phyloP scores from a whole-genome alignment of 2,329 filamentous ascomycete genomes.

The Aspergillus awamori region DNA sequence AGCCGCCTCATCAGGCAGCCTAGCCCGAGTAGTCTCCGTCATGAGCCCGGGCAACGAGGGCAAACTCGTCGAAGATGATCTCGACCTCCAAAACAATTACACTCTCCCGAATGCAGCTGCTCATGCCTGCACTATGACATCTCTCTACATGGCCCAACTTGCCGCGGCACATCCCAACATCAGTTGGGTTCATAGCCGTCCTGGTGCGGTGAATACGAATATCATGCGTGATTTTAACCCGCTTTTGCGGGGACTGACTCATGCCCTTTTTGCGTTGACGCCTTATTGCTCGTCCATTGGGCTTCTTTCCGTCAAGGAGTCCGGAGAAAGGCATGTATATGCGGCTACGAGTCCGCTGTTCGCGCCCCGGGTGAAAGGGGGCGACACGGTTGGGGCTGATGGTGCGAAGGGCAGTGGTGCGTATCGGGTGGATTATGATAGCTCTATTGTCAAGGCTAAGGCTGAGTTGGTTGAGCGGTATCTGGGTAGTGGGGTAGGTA shows the following conservation, averaged over 20 bases:
- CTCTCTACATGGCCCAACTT: slow-evolving; percentile 37
- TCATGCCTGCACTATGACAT: slow-evolving; percentile 47
- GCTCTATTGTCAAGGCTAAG: slow-evolving; percentile 17
- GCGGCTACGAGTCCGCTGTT: slow-evolving; percentile 38
- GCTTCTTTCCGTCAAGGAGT: slow-evolving; percentile 32
- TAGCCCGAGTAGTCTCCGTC: slow-evolving; percentile 46
- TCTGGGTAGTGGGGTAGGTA: slow-evolving; percentile 8
- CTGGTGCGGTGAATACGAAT: slow-evolving; percentile 44
- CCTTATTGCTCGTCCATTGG: neutral
- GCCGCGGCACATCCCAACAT: slow-evolving; percentile 28
- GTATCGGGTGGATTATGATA: slow-evolving; percentile 21
- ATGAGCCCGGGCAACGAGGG: slow-evolving; percentile 40
- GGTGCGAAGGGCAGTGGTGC: slow-evolving; percentile 20
- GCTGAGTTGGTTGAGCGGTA: slow-evolving; percentile 11
- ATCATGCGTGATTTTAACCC: slow-evolving; percentile 34
- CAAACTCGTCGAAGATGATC: slow-evolving; percentile 44
- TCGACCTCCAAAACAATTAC: slow-evolving; percentile 44
- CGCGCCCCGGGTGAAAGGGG: slow-evolving; percentile 15
- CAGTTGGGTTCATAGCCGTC: slow-evolving; percentile 46
- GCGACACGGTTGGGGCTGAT: slow-evolving; percentile 16
- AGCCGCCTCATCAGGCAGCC: slow-evolving; percentile 17
- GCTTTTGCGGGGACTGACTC: slow-evolving; percentile 18
- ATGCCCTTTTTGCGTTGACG: slow-evolving; percentile 21
- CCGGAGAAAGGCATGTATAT: slow-evolving; percentile 51
- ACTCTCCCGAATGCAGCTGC: slow-evolving; percentile 36